A percentile compares a stretch with the other conserved stretches of the same genome.
phyloP scores from a whole-genome alignment of 148 eudicot species.

The Hydrangea macrophylla region DNA sequence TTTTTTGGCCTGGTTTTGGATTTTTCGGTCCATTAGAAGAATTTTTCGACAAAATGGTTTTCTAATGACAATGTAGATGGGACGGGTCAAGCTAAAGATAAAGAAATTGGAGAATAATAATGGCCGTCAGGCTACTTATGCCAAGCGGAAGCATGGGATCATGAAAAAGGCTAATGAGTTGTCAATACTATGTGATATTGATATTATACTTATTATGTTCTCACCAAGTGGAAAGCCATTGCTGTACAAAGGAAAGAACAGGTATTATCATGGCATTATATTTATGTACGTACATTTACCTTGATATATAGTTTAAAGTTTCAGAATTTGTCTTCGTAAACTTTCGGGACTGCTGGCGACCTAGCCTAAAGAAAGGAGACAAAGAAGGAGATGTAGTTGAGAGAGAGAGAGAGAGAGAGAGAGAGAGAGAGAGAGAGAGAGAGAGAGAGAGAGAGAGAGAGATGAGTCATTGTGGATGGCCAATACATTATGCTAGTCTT shows the following conservation, averaged over 20 bases:
- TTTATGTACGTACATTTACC: not conserved
- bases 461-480: not conserved
- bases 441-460: slow-evolving; percentile 4
- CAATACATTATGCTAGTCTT: not conserved
- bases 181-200: slow-evolving; percentile 42
- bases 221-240: slow-evolving; percentile 39
- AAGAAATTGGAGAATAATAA: slow-evolving; percentile 34
- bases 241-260: slow-evolving; percentile 15
- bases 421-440: not conserved
- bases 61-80: slow-evolving; percentile 28
- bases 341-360: not conserved
- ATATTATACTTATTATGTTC: slow-evolving; percentile 40
- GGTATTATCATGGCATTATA: slow-evolving; percentile 11
- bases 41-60: not conserved
- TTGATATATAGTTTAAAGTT: too few species aligned
- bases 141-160: slow-evolving; percentile 39
- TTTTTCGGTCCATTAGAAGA: not conserved
- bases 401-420: not conserved
- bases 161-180: slow-evolving; percentile 43
- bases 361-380: not conserved
- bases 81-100: slow-evolving; percentile 47
- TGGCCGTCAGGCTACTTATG: slow-evolving; percentile 39
- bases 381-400: not conserved
- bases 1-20: not conserved
- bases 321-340: not conserved